Evolutionary conservation across 768 basidiomycete species (phyloP), one percentile per base, ranked within the genome.

Genomic region (Strobilomyces echinocephalus): DNA sequence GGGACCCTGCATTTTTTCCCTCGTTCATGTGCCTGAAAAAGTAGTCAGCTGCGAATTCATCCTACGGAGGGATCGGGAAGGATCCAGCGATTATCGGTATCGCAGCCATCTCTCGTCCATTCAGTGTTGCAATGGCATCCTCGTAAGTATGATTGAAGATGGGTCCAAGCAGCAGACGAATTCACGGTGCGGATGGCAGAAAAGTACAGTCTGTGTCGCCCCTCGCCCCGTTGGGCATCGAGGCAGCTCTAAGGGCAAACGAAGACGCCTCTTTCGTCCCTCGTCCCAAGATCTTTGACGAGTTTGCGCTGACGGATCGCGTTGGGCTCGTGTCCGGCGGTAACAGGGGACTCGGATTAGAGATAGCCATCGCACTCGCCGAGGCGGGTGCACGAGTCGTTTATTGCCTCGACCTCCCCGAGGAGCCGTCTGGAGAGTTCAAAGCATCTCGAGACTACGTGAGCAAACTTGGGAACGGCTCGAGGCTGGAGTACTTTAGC

Each of bases 261-360:
- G 61, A 63, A 5, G 68, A 79, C 44, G 60, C 72, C 3, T 57
- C 58, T 0, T 50, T 74, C 39, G 53, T 34, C 30, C 70, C 75
- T 6, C 71, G 69, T 5, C 71, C 76, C n/a, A 82, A 80, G 62
- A 76, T 85, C 20, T 78, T 81, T 60, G 77, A 78, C 45, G 81
- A 84, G 57, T 85, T 82, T 67, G 76, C 78, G 1, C 74, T 85
- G 35, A 72, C 68, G 12, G 79, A 79, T 51, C 77, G 81, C 2
- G 82, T 85, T 5, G 81, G 74, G 9, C 73, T 86, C 40, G 81
- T 87, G 28, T 81, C 84, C 0, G 85, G 85, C 6, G 84, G 77
- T 0, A 81, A 84, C 55, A 71, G 84, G 31, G 85, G 89, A 0
- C 78, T 91, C 15, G 90, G 90, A 3, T 80, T 92, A n/a, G 90